phyloP scores from a whole-genome alignment of 208 protist species.

The Trypanosoma mega region DNA sequence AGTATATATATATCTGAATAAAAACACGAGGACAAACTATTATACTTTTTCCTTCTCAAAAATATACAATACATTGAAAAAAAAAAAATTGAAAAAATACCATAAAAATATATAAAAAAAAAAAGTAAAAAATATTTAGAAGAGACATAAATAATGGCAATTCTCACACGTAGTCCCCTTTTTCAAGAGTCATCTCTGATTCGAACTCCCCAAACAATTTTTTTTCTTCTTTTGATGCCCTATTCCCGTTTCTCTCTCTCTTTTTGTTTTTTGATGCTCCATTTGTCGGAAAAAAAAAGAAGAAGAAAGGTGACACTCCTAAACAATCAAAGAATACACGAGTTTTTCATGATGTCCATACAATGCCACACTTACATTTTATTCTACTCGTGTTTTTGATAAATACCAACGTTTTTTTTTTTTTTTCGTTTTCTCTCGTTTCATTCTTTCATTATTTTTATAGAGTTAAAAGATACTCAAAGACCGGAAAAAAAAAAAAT shows the following conservation, averaged over 20 bases:
- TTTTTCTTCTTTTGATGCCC: too few relatives aligned
- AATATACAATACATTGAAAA: not conserved
- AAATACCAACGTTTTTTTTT: constrained; percentile 2
- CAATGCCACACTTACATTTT: not conserved
- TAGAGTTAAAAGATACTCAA: too few relatives aligned
- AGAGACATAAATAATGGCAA: too few relatives aligned
- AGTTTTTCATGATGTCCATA: not conserved
- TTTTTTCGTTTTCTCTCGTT: constrained; percentile 7
- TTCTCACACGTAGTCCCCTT: too few relatives aligned
- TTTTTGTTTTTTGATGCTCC: constrained; percentile 1
- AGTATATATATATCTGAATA: too few relatives aligned
- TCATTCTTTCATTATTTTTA: too few relatives aligned
- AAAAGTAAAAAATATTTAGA: not conserved
- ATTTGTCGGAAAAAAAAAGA: not conserved
- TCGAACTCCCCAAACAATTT: too few relatives aligned
- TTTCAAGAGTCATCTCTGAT: too few relatives aligned
- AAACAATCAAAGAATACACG: not conserved
- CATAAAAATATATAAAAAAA: constrained; percentile 1
- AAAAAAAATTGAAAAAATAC: not conserved
- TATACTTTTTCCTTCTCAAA: not conserved
- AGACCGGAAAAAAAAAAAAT: too few relatives aligned
- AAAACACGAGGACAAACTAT: too few relatives aligned
- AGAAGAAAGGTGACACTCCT: not conserved
- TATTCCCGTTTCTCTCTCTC: not conserved
- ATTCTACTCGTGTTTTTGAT: not conserved